Percentiles rank a stretch among this genome's conserved stretches.
Conservation (phyloP, 75 land plant species). For the Selaginella moellendorffii region DNA sequence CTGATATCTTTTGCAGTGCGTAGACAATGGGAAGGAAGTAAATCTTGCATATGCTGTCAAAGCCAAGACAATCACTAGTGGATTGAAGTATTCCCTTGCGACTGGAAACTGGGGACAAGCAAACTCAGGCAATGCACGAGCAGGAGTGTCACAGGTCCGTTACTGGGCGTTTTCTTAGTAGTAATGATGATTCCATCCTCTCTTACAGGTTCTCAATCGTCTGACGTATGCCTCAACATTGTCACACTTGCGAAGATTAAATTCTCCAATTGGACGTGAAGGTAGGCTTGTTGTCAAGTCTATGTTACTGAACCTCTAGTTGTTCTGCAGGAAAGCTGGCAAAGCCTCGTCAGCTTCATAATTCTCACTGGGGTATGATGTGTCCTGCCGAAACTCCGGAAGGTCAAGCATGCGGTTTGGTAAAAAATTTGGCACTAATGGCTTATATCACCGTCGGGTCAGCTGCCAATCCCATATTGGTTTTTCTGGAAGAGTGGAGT, state of each 20-base stretch:
- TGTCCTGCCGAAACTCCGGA: constrained; percentile 99
- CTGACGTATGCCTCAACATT: constrained; percentile 93
- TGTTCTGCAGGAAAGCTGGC: constrained; percentile 67
- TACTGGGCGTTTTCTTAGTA: too few relatives aligned
- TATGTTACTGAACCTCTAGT: background rate
- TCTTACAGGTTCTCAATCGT: constrained; percentile 97
- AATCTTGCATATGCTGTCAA: constrained; percentile 97
- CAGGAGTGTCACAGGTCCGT: constrained; percentile 93
- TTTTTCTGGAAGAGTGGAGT: constrained; percentile 97
- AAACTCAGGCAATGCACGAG: constrained; percentile 93
- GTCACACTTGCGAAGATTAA: constrained; percentile 89
- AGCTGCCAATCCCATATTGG: constrained; percentile 91
- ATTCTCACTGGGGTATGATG: constrained; percentile 99
- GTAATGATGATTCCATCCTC: too few relatives aligned
- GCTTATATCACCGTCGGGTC: constrained; percentile 97
- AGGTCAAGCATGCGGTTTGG: constrained; percentile 99
- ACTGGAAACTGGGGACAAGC: constrained; percentile 99
- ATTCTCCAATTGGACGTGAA: constrained; percentile 99
- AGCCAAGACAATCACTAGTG: constrained; percentile 99
- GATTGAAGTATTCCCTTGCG: constrained; percentile 94
- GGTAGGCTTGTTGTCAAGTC: constrained; percentile 21
- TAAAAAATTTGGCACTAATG: constrained; percentile 96
- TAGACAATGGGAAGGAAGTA: constrained; percentile 96
- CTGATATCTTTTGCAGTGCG: constrained; percentile 37
- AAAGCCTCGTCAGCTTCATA: constrained; percentile 95